Percentiles rank a stretch among this genome's conserved stretches.
Conservation (phyloP, 2,329 filamentous ascomycete genomes). For the Penicillium brevicompactum region DNA sequence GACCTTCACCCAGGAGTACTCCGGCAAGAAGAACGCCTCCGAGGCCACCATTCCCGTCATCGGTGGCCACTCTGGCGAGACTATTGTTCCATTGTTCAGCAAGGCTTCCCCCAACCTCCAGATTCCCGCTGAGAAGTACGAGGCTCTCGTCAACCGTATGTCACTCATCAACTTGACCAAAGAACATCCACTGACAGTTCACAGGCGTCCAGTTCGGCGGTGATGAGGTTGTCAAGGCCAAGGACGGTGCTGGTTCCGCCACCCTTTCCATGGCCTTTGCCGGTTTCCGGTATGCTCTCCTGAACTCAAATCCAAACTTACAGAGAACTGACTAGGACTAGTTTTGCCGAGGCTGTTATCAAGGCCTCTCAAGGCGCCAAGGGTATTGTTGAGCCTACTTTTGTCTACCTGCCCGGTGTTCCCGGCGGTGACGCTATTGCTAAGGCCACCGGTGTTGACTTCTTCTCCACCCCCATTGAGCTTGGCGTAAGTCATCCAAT, state of each 20-base stretch:
- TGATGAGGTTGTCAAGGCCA: slow-evolving; percentile 94
- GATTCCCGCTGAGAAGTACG: slow-evolving; percentile 87
- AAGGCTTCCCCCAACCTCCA: slow-evolving; percentile 76
- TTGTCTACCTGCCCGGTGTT: slow-evolving; percentile 90
- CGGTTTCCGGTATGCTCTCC: slow-evolving; percentile 73
- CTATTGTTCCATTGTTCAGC: slow-evolving; percentile 97
- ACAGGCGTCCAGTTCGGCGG: slow-evolving; percentile 89
- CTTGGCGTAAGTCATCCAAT: slow-evolving; percentile 73
- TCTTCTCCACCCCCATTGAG: slow-evolving; percentile 94
- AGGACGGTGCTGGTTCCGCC: slow-evolving; percentile 86
- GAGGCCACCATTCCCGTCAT: slow-evolving; percentile 88
- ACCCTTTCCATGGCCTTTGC: slow-evolving; percentile 95
- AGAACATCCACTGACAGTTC: slow-evolving; percentile 9
- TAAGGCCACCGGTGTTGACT: slow-evolving; percentile 82
- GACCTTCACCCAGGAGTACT: slow-evolving; percentile 88
- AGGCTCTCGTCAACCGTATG: slow-evolving; percentile 81
- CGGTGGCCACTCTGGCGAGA: slow-evolving; percentile 96
- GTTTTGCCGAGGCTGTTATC: slow-evolving; percentile 92
- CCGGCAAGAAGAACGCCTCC: slow-evolving; percentile 77
- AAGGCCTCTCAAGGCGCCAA: slow-evolving; percentile 86
- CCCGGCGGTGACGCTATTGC: slow-evolving; percentile 82
- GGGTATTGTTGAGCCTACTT: slow-evolving; percentile 91
- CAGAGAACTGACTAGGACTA: slow-evolving; percentile 38
- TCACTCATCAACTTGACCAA: slow-evolving; percentile 12
- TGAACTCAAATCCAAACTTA: slow-evolving; percentile 13